Base-by-base conservation (phyloP, 176 grass and related monocot species). In the Avena insularis region DNA sequence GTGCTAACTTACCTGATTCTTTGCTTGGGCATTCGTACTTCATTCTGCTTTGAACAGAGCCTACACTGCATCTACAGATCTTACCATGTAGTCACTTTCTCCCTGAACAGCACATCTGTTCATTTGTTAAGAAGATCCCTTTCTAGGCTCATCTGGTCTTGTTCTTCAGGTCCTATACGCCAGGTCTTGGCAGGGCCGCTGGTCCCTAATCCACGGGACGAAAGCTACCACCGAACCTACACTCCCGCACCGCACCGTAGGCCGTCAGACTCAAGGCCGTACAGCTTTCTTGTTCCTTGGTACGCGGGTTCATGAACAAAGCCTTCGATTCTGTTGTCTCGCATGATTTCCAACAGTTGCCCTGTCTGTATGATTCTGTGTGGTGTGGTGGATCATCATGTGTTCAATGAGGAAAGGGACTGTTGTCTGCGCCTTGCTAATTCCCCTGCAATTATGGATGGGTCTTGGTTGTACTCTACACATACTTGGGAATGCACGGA, bases 401-500 rank as follows among this genome's bases (percentile, higher is more conserved):
- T 71, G 86, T 86, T 91, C 72, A 66, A 86, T 85, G 83, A 88
- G 23, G 78, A 91, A 86, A 91, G 59, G 46, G 86, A 91, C 83
- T 73, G 78, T 49, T 86, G 83, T 78, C 86, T 78, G 71, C 33
- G 47, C 83, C 55, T 31, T 71, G 72, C 71, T 82, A 86, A 89
- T 88, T 12, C 21, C 27, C 78, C 83, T 78, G 36, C 71, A 91
- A 82, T 86, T 72, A 86, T 86, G 86, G 78, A 73, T 49, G 31
- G 17, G 23, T 61, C 73, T 77, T 33, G 20, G 16, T 75, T 84
- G 70, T 84, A 74, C 79, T 87, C 65, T 74, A 71, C 60, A 38
- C 58, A 60, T 54, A 43, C 33, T 67, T 71, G 45, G 61, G 72
- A 63, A 81, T 49, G 70, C 72, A 72, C 33, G 69, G n/a, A 63